Percentiles rank a stretch among this genome's conserved stretches.
phyloP scores from a whole-genome alignment of 2,329 filamentous ascomycete genomes.

The Dryadomyces quercus-mongolicae region DNA sequence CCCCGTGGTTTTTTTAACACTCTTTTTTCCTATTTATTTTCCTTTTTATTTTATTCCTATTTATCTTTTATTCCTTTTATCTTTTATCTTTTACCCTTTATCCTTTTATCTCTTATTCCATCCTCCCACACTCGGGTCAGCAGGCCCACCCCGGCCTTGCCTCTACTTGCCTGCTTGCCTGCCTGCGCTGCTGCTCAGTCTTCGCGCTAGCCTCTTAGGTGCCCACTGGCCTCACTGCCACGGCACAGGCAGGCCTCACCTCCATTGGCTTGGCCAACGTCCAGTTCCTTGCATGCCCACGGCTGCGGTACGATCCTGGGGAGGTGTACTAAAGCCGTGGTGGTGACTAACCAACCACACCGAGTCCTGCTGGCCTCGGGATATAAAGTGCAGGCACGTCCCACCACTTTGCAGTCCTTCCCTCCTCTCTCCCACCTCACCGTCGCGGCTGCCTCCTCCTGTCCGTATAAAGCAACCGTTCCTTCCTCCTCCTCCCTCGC shows the following conservation, averaged over 20 bases:
- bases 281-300: not conserved
- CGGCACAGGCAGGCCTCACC: not conserved
- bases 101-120: too few species aligned
- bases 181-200: not conserved
- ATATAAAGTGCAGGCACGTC: slow-evolving; percentile 1
- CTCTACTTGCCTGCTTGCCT: too few species aligned
- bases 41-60: not conserved
- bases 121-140: too few species aligned
- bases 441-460: not conserved
- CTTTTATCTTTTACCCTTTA: too few species aligned
- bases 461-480: not conserved
- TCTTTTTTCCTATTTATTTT: not conserved
- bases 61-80: too few species aligned
- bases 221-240: not conserved
- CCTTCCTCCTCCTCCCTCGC: not conserved
- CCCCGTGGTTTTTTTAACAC: not conserved
- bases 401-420: not conserved
- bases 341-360: not conserved
- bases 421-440: not conserved
- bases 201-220: not conserved
- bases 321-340: not conserved
- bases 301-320: not conserved
- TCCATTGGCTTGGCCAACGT: not conserved
- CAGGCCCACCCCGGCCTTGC: too few species aligned
- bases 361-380: not conserved